phyloP scores from a whole-genome alignment of 176 grass and related monocot species.

The Metroxylon sagu region DNA sequence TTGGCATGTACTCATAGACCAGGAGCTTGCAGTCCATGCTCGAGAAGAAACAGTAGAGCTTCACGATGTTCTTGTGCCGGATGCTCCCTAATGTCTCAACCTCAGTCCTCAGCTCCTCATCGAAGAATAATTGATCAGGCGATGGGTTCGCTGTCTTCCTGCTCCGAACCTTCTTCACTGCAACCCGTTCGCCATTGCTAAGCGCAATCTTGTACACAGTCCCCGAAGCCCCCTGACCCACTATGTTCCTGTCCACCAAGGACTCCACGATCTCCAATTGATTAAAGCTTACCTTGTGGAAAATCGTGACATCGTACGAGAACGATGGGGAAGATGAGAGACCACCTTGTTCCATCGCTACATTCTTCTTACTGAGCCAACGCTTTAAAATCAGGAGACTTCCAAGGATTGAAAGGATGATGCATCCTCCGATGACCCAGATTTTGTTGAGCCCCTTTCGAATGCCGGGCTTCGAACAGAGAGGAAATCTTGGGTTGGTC shows the following conservation, averaged over 20 bases:
- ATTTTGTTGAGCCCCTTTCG: slow-evolving; percentile 36
- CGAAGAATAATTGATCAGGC: slow-evolving; percentile 10
- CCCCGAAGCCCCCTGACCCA: slow-evolving; percentile 64
- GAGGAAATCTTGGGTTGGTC: slow-evolving; percentile 35
- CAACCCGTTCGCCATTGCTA: slow-evolving; percentile 60
- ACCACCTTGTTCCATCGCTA: slow-evolving; percentile 37
- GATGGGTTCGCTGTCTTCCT: background rate
- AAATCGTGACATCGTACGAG: slow-evolving; percentile 80
- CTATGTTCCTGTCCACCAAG: slow-evolving; percentile 88
- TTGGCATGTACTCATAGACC: slow-evolving; percentile 98
- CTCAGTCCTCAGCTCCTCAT: slow-evolving; percentile 65
- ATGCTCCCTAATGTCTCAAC: slow-evolving; percentile 98
- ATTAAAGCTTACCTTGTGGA: slow-evolving; percentile 86
- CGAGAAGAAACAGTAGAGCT: slow-evolving; percentile 95
- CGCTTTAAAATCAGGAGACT: slow-evolving; percentile 26
- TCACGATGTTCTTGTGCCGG: slow-evolving; percentile 97
- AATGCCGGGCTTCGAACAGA: slow-evolving; percentile 43
- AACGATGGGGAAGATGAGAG: slow-evolving; percentile 27
- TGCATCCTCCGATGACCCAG: slow-evolving; percentile 47
- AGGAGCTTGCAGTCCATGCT: slow-evolving; percentile 67
- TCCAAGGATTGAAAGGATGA: slow-evolving; percentile 32
- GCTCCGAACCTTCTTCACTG: slow-evolving; percentile 85
- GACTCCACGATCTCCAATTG: slow-evolving; percentile 88
- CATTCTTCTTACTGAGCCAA: slow-evolving; percentile 30
- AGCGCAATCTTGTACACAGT: slow-evolving; percentile 94